Percentiles rank a stretch among this genome's conserved stretches.
Conservation (phyloP, 768 basidiomycete genomes). For the Amanita brunnescens region DNA sequence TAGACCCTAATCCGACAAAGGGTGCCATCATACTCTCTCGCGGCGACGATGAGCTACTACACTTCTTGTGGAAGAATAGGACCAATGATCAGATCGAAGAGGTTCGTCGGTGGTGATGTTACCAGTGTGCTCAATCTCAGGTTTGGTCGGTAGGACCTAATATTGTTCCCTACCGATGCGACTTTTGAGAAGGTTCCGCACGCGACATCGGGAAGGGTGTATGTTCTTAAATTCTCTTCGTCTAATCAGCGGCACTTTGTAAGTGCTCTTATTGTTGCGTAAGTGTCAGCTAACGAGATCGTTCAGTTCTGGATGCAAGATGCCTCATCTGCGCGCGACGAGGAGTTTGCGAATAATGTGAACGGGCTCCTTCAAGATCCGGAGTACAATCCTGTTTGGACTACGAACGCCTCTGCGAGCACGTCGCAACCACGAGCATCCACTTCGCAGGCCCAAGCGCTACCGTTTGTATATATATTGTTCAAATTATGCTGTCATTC, state of each 20-base stretch:
- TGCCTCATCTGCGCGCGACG: conserved; percentile 55
- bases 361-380: conserved; percentile 66
- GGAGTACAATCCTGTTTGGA: conserved; percentile 54
- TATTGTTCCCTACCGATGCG: conserved; percentile 83
- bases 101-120: conserved; percentile 27
- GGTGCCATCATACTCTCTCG: conserved; percentile 63
- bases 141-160: conserved; percentile 53
- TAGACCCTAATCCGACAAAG: conserved; percentile 62
- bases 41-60: conserved; percentile 69
- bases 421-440: conserved; percentile 41
- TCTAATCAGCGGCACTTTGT: conserved; percentile 89
- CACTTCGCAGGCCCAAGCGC: conserved; percentile 23
- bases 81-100: conserved; percentile 52
- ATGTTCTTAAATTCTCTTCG: conserved; percentile 87
- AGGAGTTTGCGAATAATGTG: conserved; percentile 65
- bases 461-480: conserved; percentile 23
- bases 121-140: neutral
- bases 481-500: neutral
- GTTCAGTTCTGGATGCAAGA: conserved; percentile 86
- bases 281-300: conserved; percentile 5
- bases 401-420: conserved; percentile 22
- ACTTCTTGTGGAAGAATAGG: conserved; percentile 76
- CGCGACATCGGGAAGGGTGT: conserved; percentile 57
- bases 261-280: conserved; percentile 19
- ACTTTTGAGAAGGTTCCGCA: conserved; percentile 68